Evolutionary conservation across 148 eudicot species (phyloP).

Genomic region (Dysphania ambrosioides): DNA sequence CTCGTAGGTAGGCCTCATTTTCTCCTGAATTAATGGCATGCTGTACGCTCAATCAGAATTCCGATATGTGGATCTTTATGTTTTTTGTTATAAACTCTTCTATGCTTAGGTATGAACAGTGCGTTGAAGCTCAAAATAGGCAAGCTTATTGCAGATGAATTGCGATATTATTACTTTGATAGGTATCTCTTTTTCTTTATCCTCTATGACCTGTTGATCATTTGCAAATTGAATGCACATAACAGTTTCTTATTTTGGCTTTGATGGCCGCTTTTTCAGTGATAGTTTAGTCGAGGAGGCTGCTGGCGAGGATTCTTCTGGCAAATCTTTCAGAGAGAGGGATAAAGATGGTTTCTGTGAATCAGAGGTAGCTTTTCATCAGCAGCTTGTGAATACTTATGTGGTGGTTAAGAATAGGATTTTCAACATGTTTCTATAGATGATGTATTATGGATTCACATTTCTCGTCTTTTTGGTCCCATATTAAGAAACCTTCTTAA

Average conservation of each 20-base stretch:
- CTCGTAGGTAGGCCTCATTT: slow-evolving; percentile 62
- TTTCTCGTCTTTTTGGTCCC: neutral
- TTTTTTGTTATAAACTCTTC: slow-evolving; percentile 14
- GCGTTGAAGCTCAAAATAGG: slow-evolving; percentile 57
- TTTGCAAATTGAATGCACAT: neutral
- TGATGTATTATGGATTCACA: neutral
- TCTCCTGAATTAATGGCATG: neutral
- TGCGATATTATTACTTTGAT: slow-evolving; percentile 81
- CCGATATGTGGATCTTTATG: slow-evolving; percentile 4
- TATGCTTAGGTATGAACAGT: slow-evolving; percentile 56
- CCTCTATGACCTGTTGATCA: neutral
- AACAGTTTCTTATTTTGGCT: neutral
- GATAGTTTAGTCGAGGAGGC: slow-evolving; percentile 87
- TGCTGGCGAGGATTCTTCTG: slow-evolving; percentile 54
- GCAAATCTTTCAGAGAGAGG: slow-evolving; percentile 53
- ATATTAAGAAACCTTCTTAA: neutral
- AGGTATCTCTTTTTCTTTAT: slow-evolving; percentile 39
- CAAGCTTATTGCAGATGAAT: slow-evolving; percentile 59
- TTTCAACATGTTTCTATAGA: neutral
- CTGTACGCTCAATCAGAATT: neutral
- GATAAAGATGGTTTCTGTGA: slow-evolving; percentile 68
- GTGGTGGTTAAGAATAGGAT: neutral
- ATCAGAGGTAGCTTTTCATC: slow-evolving; percentile 56
- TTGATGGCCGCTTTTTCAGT: slow-evolving; percentile 36
- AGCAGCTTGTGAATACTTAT: neutral